Base-by-base conservation (phyloP, 176 grass and related monocot genomes). In the Musa acuminata region DNA sequence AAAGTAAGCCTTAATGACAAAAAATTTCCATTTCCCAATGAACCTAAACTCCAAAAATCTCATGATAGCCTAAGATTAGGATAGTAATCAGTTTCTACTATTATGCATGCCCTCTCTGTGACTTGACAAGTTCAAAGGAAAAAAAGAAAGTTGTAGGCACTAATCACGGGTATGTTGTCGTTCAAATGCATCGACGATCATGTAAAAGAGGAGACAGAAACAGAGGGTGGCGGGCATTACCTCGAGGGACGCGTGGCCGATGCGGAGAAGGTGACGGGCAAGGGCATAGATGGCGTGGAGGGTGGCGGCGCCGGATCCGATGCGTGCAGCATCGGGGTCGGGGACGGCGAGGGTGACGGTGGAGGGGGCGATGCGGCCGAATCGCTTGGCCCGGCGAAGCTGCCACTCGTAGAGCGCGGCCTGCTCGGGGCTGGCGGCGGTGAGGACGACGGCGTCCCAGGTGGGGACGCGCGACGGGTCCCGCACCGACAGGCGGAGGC, bases 261-360 rank as follows among this genome's bases (percentile, higher is more conserved):
- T 65, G 60, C 75, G 49, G 73, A 84, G 13, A 69, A 97, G 79
- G 79, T 89, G 85, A 75, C 85, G 80, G 60, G 49, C 74, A 55
- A 97, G 85, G 50, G 85, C 80, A 13, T 51, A 71, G 63, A 97
- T 69, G 64, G 93, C 90, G 80, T 97, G 87, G 82, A 97, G 86
- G 3, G 93, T 97, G 77, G 93, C 93, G 43, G 90, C 93, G 67
- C 93, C 93, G 8, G 93, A 97, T 55, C 93, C 93, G 82, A 97
- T 97, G 71, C 93, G 93, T 3, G 90, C 85, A 74, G 59, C 90
- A 19, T 93, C 93, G 20, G 93, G 90, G 55, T 93, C 93, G 17
- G 93, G 90, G 52, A 97, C 87, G 49, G 90, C 85, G 77, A 97
- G 80, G 74, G 84, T 75, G 80, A 76, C 58, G 35, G 90, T 93